A percentile compares a stretch with the other conserved stretches of the same genome.
Conservation (phyloP, 345 rosid genomes). For the Corchorus olitorius region DNA sequence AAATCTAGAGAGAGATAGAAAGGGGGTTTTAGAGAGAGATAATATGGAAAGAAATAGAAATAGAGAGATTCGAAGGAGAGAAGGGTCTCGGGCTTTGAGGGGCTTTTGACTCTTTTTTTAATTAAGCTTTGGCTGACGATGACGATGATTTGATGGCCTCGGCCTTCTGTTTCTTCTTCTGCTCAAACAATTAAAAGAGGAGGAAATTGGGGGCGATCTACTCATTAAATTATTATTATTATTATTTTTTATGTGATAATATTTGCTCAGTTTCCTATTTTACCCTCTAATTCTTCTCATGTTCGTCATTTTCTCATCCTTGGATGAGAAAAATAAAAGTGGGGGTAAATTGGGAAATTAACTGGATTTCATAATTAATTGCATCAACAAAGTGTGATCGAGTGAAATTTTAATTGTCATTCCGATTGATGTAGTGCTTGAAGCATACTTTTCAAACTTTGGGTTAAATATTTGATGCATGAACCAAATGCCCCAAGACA, state of each 20-base stretch:
- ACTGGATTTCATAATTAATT: not conserved
- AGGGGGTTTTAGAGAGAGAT: slow-evolving; percentile 16
- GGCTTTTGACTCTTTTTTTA: slow-evolving; percentile 50
- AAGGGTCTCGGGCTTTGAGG: slow-evolving; percentile 37
- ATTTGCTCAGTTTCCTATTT: not conserved
- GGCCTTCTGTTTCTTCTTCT: slow-evolving; percentile 26
- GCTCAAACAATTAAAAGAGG: slow-evolving; percentile 21
- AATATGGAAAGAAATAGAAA: not conserved
- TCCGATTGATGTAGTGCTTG: not conserved
- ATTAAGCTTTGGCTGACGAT: slow-evolving; percentile 24
- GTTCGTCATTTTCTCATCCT: not conserved
- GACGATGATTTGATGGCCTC: slow-evolving; percentile 32
- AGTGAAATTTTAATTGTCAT: not conserved
- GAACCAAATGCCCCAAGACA: not conserved
- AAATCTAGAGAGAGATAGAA: slow-evolving; percentile 24
- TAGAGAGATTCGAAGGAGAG: slow-evolving; percentile 21
- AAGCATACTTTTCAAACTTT: not conserved
- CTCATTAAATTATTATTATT: slow-evolving; percentile 6
- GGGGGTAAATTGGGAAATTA: not conserved
- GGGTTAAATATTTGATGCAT: not conserved
- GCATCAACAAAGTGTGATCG: not conserved
- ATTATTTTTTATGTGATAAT: not conserved
- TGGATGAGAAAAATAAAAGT: not conserved
- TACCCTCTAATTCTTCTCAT: slow-evolving; percentile 9
- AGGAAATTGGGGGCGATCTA: slow-evolving; percentile 20